Percentiles rank a stretch among this genome's conserved stretches.
Evolutionary conservation across 768 basidiomycete species (phyloP).

Genomic region (Xerocomellus intermedius): DNA sequence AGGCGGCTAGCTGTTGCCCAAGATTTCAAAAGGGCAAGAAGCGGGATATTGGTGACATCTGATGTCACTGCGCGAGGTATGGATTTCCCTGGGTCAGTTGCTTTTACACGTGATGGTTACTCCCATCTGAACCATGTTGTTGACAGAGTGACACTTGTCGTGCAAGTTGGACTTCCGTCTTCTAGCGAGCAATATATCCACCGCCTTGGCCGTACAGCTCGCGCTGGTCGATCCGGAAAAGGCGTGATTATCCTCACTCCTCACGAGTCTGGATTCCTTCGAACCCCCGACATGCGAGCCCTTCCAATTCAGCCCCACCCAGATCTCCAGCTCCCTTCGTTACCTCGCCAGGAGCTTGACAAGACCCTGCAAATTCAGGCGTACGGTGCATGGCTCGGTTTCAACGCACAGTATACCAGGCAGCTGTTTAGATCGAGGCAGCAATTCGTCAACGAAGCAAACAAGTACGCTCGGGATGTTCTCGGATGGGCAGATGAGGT

Average conservation of each 20-base stretch:
- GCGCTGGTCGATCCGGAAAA: conserved; percentile 63
- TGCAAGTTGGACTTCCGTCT: conserved; percentile 65
- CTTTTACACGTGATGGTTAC: neutral
- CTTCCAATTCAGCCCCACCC: conserved; percentile 40
- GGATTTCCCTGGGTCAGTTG: conserved; percentile 57
- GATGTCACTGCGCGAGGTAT: conserved; percentile 66
- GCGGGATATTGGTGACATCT: conserved; percentile 49
- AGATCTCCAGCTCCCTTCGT: conserved; percentile 27
- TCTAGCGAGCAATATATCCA: conserved; percentile 78
- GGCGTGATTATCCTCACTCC: conserved; percentile 56
- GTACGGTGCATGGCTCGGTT: conserved; percentile 57
- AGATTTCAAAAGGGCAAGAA: conserved; percentile 44
- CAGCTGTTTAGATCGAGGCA: conserved; percentile 38
- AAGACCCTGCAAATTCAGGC: conserved; percentile 45
- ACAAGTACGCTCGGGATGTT: conserved; percentile 34
- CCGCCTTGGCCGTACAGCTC: conserved; percentile 74
- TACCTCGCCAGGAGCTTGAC: conserved; percentile 28
- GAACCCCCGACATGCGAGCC: conserved; percentile 35
- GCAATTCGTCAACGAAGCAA: conserved; percentile 41
- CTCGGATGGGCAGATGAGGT: conserved; percentile 39
- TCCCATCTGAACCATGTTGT: conserved; percentile 5
- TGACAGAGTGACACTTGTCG: conserved; percentile 52
- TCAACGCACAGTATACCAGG: conserved; percentile 46
- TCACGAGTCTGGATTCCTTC: conserved; percentile 50
- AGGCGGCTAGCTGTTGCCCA: conserved; percentile 49